Base-by-base conservation (phyloP, 73 alveolate species). In the Durusdinium trenchii region DNA sequence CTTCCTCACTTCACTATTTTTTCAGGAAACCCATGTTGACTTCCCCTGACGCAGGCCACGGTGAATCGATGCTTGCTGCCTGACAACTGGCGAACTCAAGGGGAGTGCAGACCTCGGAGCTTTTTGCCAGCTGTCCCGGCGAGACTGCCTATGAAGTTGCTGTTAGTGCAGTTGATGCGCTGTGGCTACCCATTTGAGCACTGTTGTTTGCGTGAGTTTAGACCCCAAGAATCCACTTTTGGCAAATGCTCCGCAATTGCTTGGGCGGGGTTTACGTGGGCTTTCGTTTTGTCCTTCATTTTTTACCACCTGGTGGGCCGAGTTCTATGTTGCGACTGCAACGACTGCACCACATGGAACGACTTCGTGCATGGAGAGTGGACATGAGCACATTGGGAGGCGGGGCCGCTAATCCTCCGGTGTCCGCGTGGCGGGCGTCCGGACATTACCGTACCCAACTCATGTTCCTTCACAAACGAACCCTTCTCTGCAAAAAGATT, bases 381-480 rank as follows among this genome's bases (percentile, higher is more conserved):
- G 98, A 91, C 46, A 91, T 91, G 98, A 78, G 90, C 47, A 91
- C 98, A n/a, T 91, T 91, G 98, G 98, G 98, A 91, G 98, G 98
- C 71, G 61, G 35, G 32, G 30, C 6, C 20, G 42, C 32, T 26
- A 43, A 6, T 28, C 50, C 46, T 47, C 91, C 67, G 98, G 98
- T 91, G 79, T 42, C n/a, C 79, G 98, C 67, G 46, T 91, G 98
- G 98, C 84, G 98, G 42, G 45, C 36, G 57, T 40, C 87, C 57
- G 43, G 18, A 12, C 69, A 76, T 47, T 32, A 36, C 48, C 98
- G 20, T 91, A 91, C 38, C 98, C 98, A 3, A 91, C 98, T 26
- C 98, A 91, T 36, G 98, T 91, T 87, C 98, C 98, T 14, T 45
- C 87, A 5, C 40, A n/a, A n/a, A 84, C 48, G 94, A 75, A 5